Conservation (phyloP, 2,329 filamentous ascomycete species). For the Fusarium nodosum region DNA sequence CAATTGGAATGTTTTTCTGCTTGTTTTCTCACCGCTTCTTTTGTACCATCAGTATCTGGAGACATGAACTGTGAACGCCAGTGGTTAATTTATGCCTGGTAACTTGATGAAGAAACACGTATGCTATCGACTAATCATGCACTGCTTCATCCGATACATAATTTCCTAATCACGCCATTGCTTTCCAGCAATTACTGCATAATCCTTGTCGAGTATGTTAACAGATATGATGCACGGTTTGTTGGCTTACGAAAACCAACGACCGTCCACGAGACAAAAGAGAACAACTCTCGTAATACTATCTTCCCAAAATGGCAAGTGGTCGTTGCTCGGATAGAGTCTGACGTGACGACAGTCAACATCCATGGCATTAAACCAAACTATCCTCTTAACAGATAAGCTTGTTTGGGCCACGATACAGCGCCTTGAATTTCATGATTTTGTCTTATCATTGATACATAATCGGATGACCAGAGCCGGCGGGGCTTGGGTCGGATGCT, state of each 20-base stretch:
- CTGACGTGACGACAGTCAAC: not conserved
- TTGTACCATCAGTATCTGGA: not conserved
- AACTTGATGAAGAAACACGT: not conserved
- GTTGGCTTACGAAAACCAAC: not conserved
- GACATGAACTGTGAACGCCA: not conserved
- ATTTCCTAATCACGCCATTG: no score
- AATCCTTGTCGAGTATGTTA: no score
- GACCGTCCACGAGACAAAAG: not conserved
- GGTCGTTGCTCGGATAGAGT: not conserved
- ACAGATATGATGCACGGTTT: not conserved
- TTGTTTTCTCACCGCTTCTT: not conserved
- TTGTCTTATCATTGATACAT: no score
- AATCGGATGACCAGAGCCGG: not conserved
- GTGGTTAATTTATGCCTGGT: not conserved
- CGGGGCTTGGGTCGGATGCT: not conserved
- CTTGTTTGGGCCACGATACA: not conserved
- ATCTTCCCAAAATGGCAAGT: not conserved
- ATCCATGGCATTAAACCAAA: not conserved
- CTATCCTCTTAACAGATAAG: not conserved
- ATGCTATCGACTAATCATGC: not conserved
- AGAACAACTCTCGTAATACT: not conserved
- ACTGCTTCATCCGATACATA: not conserved
- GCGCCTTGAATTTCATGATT: not conserved
- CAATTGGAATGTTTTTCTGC: not conserved
- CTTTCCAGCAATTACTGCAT: no score